These are phyloP conservation scores for Gnomoniopsis smithogilvyi DNA, from an alignment of 2,329 filamentous ascomycete species.

Conservation along the genomic window DNA sequence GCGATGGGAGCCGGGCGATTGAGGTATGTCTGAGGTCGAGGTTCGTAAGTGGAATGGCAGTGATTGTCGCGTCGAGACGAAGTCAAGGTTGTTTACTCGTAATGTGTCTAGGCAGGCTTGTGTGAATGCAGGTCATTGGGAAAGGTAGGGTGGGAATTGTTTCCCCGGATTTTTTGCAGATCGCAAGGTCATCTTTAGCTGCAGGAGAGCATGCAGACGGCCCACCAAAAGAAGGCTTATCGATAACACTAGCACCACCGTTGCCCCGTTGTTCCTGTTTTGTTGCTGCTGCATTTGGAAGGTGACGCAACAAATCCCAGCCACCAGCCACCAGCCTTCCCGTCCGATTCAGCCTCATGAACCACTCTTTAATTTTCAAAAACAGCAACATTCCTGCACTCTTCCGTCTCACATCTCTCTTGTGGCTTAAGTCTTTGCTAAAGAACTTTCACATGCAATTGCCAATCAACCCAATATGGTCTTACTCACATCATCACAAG, in stretches of 20 bases:
- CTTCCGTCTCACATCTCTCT: conserved; percentile 8
- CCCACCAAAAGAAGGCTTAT: background rate
- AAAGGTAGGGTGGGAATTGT: background rate
- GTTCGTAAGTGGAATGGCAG: background rate
- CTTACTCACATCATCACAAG: conserved; percentile 67
- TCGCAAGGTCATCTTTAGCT: background rate
- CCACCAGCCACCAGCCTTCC: conserved; percentile 1
- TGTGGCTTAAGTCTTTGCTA: conserved; percentile 24
- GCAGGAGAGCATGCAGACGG: background rate
- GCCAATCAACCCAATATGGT: conserved; percentile 31
- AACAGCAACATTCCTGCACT: conserved; percentile 3
- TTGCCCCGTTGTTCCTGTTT: conserved; percentile 13
- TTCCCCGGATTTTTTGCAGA: conserved; percentile 12
- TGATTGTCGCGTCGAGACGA: background rate
- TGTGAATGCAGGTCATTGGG: background rate
- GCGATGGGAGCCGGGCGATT: background rate
- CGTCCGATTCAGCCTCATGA: background rate
- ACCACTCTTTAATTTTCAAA: background rate
- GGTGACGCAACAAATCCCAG: conserved; percentile 12
- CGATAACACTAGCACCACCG: background rate
- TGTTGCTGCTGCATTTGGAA: conserved; percentile 1
- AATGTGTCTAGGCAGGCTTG: background rate
- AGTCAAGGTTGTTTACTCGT: background rate
- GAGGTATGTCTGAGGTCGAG: background rate
- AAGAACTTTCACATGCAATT: conserved; percentile 12